Evolutionary conservation across 352 stramenopile genomes (phyloP), one percentile per base, ranked within the genome.

Genomic region (Pythium dissimile): DNA sequence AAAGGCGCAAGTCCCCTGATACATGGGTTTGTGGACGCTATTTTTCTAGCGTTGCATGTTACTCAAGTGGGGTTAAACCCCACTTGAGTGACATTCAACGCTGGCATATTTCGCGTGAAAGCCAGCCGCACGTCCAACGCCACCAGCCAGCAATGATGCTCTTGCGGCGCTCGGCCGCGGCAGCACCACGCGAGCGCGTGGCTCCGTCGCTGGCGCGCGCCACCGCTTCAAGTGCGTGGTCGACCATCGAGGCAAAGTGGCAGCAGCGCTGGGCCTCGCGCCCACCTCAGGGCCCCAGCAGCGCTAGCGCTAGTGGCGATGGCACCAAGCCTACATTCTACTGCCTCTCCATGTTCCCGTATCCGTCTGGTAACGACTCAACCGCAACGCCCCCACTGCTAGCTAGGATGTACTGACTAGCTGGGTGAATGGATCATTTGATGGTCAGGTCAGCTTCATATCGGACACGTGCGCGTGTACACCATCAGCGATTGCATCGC

Each of bases 381-480:
- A n/a, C n/a, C n/a, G n/a, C n/a, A n/a, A n/a, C n/a, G n/a, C n/a
- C n/a, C n/a, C n/a, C 20, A 39, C 23, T 55, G 30, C 1, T 18
- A 34, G n/a, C n/a, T n/a, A n/a, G n/a, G n/a, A n/a, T n/a, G n/a
- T n/a, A n/a, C n/a, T n/a, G n/a, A n/a, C n/a, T n/a, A n/a, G n/a
- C n/a, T n/a, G n/a, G n/a, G n/a, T n/a, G n/a, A n/a, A n/a, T n/a
- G n/a, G n/a, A n/a, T n/a, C n/a, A n/a, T n/a, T n/a, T n/a, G n/a
- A n/a, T n/a, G n/a, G n/a, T n/a, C 26, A 84, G 87, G 88, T 1
- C 86, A 95, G 52, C 69, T 99, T 50, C 98, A 99, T 72, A 98
- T 99, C 18, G 98, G 98, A 41, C 98, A 99, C 80, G 96, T 98
- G 28, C 96, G 98, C 66, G 97, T 98, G 57, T 99, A 99, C 77